Evolutionary conservation across 306 rosid genomes (phyloP), one percentile per base, ranked within the genome.

Genomic region (Rosa rugosa): DNA sequence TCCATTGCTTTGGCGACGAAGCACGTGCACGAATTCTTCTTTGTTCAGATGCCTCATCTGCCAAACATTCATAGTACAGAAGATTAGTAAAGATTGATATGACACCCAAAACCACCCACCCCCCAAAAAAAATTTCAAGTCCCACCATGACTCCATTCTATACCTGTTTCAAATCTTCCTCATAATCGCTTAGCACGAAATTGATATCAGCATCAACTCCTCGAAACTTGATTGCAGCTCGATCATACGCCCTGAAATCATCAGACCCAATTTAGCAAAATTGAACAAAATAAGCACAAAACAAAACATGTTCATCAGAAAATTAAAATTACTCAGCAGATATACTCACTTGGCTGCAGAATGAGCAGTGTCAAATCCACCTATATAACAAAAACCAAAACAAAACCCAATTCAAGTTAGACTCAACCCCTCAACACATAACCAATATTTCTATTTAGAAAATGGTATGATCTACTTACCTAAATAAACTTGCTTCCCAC

Each of bases 131-230:
- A 3, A 64, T 2, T 75, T 34, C 2, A 57, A 34, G 22, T 22
- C 20, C 25, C 38, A 27, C 25, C 38, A 27, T 22, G 40, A 62
- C 5, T 8, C 50, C 13, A 44, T 57, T 74, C 59, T 27, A 23
- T 63, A 86, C 91, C 80, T 80, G 90, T 50, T 80, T 84, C 85
- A 86, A 75, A 56, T 88, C 92, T 66, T 88, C 88, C 8, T 72
- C 88, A 66, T 88, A 88, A 65, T 88, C 90, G 40, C 12, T 73
- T 41, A 82, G 44, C 2, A 38, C 71, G 40, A 82, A 88, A 79
- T 88, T 88, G 75, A 88, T 88, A 79, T 88, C 92, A 7, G 92
- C 92, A 41, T 88, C 88, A 11, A 86, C 76, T 75, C 92, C 92
- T 4, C 92, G 71, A 76, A 88, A 88, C 74, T 88, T 88, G 22